Conservation (phyloP, 2,329 filamentous ascomycete genomes). For the Helotiales sp. region DNA sequence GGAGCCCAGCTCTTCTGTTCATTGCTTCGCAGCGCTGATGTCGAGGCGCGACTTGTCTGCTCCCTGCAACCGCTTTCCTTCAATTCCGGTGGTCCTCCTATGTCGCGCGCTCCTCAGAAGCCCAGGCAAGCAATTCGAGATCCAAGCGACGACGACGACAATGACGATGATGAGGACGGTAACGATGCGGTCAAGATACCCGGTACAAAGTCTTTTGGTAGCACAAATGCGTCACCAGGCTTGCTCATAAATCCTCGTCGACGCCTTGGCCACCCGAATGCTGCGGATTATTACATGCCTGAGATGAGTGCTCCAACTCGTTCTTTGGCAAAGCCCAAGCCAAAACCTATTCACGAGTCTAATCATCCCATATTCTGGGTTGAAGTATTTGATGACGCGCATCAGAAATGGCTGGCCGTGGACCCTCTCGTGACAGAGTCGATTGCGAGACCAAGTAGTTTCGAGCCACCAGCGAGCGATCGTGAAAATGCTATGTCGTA, state of each 20-base stretch:
- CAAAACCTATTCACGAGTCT: constrained; percentile 62
- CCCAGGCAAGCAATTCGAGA: constrained; percentile 28
- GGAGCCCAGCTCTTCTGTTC: constrained; percentile 91
- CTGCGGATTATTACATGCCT: constrained; percentile 53
- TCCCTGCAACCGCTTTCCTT: constrained; percentile 75
- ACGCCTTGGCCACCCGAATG: constrained; percentile 39
- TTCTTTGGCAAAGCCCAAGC: constrained; percentile 37
- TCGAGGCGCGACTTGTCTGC: constrained; percentile 81
- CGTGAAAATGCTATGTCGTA: constrained; percentile 77
- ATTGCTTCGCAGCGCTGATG: constrained; percentile 76
- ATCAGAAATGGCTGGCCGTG: constrained; percentile 89
- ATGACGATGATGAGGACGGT: too few relatives aligned
- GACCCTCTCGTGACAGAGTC: constrained; percentile 82
- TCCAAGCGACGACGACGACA: too few relatives aligned
- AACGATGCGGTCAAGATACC: constrained; percentile 17
- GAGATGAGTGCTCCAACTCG: constrained; percentile 39
- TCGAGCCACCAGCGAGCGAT: constrained; percentile 84
- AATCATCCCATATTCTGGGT: constrained; percentile 89
- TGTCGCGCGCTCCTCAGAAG: constrained; percentile 26
- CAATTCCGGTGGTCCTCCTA: constrained; percentile 44
- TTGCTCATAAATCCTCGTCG: constrained; percentile 26
- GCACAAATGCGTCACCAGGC: constrained; percentile 9
- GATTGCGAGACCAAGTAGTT: constrained; percentile 70
- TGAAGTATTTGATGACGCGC: constrained; percentile 80
- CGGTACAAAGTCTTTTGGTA: constrained; percentile 12